Conservation (phyloP, 352 stramenopile genomes). For the Globisporangium polare region DNA sequence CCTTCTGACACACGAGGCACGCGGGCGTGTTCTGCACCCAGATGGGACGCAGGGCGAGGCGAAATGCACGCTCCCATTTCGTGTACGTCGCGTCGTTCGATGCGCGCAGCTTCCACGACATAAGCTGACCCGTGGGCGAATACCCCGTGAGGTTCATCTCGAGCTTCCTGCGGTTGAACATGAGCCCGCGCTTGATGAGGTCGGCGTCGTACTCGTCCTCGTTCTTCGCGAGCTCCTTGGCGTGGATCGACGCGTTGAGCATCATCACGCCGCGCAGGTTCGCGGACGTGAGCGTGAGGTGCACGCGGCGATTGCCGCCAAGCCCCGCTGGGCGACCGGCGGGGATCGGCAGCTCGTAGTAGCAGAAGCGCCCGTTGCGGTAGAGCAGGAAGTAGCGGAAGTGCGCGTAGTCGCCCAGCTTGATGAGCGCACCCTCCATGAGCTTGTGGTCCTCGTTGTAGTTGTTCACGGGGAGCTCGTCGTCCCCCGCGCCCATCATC, state of each 20-base stretch:
- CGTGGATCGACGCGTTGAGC: constrained; percentile 70
- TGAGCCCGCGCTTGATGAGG: constrained; percentile 59
- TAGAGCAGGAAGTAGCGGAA: constrained; percentile 86
- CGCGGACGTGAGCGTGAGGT: constrained; percentile 73
- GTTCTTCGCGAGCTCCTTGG: constrained; percentile 55
- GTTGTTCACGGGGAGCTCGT: constrained; percentile 56
- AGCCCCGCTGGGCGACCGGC: constrained; percentile 13
- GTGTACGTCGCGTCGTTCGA: constrained; percentile 64
- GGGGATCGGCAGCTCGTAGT: constrained; percentile 81
- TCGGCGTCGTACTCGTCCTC: constrained; percentile 73
- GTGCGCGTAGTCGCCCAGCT: constrained; percentile 83
- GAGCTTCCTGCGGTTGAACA: constrained; percentile 78
- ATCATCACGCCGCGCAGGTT: constrained; percentile 83
- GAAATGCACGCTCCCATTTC: constrained; percentile 82
- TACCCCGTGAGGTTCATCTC: constrained; percentile 84
- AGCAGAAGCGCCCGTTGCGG: constrained; percentile 80
- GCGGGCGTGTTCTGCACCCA: constrained; percentile 75
- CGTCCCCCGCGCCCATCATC: constrained; percentile 24
- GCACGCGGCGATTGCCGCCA: constrained; percentile 34
- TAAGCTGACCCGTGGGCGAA: constrained; percentile 70
- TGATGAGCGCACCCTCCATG: constrained; percentile 84
- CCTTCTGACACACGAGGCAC: constrained; percentile 73
- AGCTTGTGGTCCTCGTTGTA: constrained; percentile 84
- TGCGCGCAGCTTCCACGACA: constrained; percentile 75
- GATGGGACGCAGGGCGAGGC: constrained; percentile 67